These are phyloP conservation scores for Beauveria brongniartii DNA, from an alignment of 2,329 filamentous ascomycete species.

Conservation along the genomic window DNA sequence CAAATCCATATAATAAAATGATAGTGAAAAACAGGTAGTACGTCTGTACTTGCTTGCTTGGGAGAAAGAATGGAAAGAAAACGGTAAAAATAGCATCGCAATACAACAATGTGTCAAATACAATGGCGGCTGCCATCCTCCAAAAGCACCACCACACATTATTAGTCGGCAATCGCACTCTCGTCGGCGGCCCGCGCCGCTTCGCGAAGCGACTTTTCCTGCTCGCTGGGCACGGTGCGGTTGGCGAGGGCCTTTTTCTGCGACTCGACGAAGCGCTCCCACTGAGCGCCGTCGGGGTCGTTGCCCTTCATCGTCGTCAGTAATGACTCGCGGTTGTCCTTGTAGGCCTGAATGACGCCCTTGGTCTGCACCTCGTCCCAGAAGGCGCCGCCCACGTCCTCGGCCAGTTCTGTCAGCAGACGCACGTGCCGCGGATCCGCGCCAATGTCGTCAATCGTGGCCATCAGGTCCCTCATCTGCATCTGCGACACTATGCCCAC, in stretches of 20 bases:
- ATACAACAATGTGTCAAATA: not conserved
- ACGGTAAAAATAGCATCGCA: not conserved
- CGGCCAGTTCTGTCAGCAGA: constrained; percentile 54
- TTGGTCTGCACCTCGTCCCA: constrained; percentile 46
- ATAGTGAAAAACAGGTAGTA: not conserved
- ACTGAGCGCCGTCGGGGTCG: constrained; percentile 51
- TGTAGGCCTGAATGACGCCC: constrained; percentile 54
- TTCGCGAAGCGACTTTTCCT: constrained; percentile 17
- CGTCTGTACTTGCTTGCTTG: not conserved
- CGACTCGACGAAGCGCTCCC: constrained; percentile 54
- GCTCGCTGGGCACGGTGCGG: constrained; percentile 27
- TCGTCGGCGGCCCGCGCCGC: constrained; percentile 24
- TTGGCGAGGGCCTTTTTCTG: constrained; percentile 53
- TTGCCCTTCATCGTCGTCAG: constrained; percentile 43
- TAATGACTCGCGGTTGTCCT: constrained; percentile 46
- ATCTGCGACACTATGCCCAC: constrained; percentile 43
- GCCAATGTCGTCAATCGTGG: constrained; percentile 40
- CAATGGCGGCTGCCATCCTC: not conserved
- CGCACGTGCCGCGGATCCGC: constrained; percentile 42
- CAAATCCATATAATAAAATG: not conserved
- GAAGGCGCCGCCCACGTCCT: constrained; percentile 53
- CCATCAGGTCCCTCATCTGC: constrained; percentile 39
- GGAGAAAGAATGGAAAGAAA: not conserved
- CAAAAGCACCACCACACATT: constrained; percentile 7
- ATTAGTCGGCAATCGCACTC: constrained; percentile 34